Evolutionary conservation across 129 eudicot genomes (phyloP), one percentile per base, ranked within the genome.

Genomic region (Flaveria ramosissima): DNA sequence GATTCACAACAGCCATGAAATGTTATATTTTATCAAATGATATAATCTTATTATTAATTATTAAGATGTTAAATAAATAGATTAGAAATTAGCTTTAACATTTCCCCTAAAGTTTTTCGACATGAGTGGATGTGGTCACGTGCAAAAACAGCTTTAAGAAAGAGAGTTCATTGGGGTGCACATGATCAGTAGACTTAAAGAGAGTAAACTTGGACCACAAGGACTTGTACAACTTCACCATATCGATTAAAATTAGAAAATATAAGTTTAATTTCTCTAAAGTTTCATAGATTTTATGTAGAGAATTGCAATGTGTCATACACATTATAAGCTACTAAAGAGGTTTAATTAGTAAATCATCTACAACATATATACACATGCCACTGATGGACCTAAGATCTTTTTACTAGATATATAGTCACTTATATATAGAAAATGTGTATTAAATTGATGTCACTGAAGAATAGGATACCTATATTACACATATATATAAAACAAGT

Each of bases 81-180:
- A 53, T 32, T 36, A 32, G 12, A 19, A n/a, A 6, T 36, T 36
- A 36, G 30, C 10, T 46, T 46, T 75, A 46, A 63, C 70, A 74
- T 23, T 57, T 60, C 16, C 6, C 24, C n/a, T 42, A 26, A 75
- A 43, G 62, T 2, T 53, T 65, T 39, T 64, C 47, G 78, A 80
- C 79, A 73, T 73, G 83, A 80, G 83, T 80, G 83, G 83, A 73
- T 66, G 79, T 68, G 55, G 75, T 62, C 83, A 80, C 79, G 83
- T 73, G 79, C 53, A 45, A 73, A 39, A 65, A 65, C 79, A 80
- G 83, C 83, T 80, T 80, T 80, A 73, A 66, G 69, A 65, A 80
- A 80, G 83, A 51, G 68, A 53, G 70, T 43, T 80, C 79, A 80
- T 65, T 80, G 79, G 79, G 83, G 74, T 72, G 83, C 78, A 72